Evolutionary conservation across 2,329 filamentous ascomycete genomes (phyloP).

Genomic region (Xylaria sp.): DNA sequence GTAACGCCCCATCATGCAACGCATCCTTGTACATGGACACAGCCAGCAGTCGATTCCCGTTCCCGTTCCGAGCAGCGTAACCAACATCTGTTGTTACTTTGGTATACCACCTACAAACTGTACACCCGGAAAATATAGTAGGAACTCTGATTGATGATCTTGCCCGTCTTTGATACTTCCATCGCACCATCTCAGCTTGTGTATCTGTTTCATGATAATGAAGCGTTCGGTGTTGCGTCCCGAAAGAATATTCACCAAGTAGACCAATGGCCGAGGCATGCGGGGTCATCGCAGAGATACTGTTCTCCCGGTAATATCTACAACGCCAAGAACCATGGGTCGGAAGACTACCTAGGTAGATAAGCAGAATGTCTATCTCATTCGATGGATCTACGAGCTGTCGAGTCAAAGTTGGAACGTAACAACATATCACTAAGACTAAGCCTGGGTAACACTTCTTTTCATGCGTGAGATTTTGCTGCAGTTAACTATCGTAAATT

Average conservation of each 20-base stretch:
- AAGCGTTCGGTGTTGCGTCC: background rate
- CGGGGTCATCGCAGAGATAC: slow-evolving; percentile 1
- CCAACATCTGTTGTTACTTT: background rate
- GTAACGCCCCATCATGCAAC: slow-evolving; percentile 16
- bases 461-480: background rate
- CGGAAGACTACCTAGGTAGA: background rate
- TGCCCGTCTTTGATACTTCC: slow-evolving; percentile 4
- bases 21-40: slow-evolving; percentile 10
- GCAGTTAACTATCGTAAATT: background rate
- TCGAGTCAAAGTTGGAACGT: background rate
- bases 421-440: background rate
- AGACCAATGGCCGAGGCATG: background rate
- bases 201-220: slow-evolving; percentile 17
- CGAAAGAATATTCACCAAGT: background rate
- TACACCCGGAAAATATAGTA: background rate
- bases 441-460: too few species aligned
- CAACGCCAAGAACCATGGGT: background rate
- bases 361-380: background rate
- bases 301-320: background rate
- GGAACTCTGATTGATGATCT: slow-evolving; percentile 7
- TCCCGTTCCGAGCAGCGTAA: background rate
- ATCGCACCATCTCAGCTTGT: background rate
- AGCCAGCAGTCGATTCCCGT: slow-evolving; percentile 1
- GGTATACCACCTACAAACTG: background rate
- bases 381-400: background rate